Evolutionary conservation across 495 filamentous ascomycete species (phyloP).

Genomic region (Lasiosphaeris hirsuta): DNA sequence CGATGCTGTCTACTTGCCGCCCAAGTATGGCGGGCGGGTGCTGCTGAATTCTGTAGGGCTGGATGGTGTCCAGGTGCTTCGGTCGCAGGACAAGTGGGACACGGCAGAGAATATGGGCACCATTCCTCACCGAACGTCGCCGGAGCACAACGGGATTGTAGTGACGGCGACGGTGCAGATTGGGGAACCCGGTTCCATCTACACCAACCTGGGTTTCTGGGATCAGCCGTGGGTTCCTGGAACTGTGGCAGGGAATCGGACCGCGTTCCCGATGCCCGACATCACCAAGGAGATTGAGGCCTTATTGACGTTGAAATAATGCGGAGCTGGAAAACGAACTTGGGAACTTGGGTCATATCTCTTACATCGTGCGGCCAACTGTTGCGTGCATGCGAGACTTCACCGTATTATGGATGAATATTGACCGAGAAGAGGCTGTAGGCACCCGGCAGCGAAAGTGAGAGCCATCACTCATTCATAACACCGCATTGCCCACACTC

Average conservation of each 20-base stretch:
- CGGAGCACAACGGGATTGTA: slow-evolving; percentile 12
- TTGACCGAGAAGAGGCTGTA: too few relatives aligned
- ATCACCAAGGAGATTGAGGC: slow-evolving; percentile 26
- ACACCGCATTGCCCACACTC: too few relatives aligned
- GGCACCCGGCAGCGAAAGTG: too few relatives aligned
- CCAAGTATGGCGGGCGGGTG: slow-evolving; percentile 33
- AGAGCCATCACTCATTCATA: too few relatives aligned
- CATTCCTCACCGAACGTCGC: slow-evolving; percentile 21
- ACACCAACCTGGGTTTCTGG: slow-evolving; percentile 25
- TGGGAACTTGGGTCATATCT: too few relatives aligned
- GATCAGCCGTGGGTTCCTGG: slow-evolving; percentile 25
- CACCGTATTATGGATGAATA: too few relatives aligned
- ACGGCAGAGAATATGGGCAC: slow-evolving; percentile 34
- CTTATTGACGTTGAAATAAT: slow-evolving; percentile 9
- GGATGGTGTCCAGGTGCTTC: slow-evolving; percentile 32
- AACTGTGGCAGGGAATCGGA: slow-evolving; percentile 27
- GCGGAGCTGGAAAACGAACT: too few relatives aligned
- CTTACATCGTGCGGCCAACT: too few relatives aligned
- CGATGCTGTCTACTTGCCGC: slow-evolving; percentile 37
- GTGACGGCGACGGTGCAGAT: slow-evolving; percentile 31
- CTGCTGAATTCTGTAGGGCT: slow-evolving; percentile 26
- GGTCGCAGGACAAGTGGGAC: slow-evolving; percentile 33
- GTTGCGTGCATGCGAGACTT: too few relatives aligned
- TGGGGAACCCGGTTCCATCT: slow-evolving; percentile 16
- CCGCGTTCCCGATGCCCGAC: slow-evolving; percentile 28